Evolutionary conservation across 2,329 filamentous ascomycete genomes (phyloP), one percentile per base, ranked within the genome.

Genomic region (Myriosclerotinia scirpicola): DNA sequence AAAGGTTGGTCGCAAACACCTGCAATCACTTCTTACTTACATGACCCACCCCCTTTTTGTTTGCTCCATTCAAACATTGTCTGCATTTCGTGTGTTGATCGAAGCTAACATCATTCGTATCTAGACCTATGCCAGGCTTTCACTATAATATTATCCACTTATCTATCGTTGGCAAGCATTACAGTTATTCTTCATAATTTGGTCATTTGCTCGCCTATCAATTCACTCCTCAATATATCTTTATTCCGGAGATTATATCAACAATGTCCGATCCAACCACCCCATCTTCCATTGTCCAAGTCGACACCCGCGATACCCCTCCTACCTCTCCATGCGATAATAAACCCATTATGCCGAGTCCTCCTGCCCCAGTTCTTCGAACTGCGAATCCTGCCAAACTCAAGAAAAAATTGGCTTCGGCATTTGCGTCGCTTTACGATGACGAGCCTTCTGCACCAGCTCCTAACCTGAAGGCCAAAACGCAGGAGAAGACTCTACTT

Each of bases 161-260:
- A 50, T 26, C n/a, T 60, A 61, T 61, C 36, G 38, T 61, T 40
- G 26, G 8, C 30, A 60, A 38, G 38, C 14, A 40, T n/a, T 17
- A 38, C 58, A 15, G 22, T 14, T 40, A 15, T 26, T 20, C 58
- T 38, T 60, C 30, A 22, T 50, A 22, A 50, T 20, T 7, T 12
- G 34, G 14, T 50, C 44, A 60, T 50, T 22, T 11, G 14, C 34
- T 26, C 44, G 26, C 38, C 44, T 12, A 50, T 7, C 14, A 26
- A 61, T 50, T 40, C 58, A 61, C 44, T 61, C 8, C 3, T 5
- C 14, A 50, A 2, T 4, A 38, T 26, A 50, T 12, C 11, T 50
- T 60, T 11, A 17, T 12, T 22, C 2, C 20, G 20, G 14, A 60
- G 8, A 38, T 20, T 12, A 17, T 26, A 40, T 50, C 30, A 50